Evolutionary conservation across 495 filamentous ascomycete species (phyloP), one percentile per base, ranked within the genome.

Genomic region (Aspergillus wentii): DNA sequence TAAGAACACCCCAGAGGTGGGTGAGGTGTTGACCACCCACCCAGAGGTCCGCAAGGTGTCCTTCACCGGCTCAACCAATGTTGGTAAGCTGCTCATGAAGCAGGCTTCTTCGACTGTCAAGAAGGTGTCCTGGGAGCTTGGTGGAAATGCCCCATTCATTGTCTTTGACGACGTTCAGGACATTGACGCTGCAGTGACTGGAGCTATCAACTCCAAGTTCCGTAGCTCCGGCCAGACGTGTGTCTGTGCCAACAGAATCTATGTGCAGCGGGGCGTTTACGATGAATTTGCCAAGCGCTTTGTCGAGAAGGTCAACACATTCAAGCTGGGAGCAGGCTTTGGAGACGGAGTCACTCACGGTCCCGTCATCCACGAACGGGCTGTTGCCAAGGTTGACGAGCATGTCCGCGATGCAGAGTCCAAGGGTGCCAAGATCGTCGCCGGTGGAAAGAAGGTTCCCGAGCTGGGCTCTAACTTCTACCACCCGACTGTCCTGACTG

Each of bases 101-200:
- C 89, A 94, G 65, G 78, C 79, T 15, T 73, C 86, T 0, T 71
- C 73, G 6, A 94, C 86, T 0, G 66, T 95, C 38, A 95, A 95
- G 71, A 87, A 92, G 54, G 69, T 92, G 14, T 85, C 79, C 4
- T 81, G 94, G 52, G 90, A 95, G 54, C 75, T 95, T 0, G 89
- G 89, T 32, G 89, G 89, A 15, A 95, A 95, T 57, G 84, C 87
- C 0, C 88, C 89, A 2, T 94, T 95, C 65, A 94, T 95, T 37
- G 86, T 95, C 13, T 95, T 95, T 48, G 85, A 94, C 38, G 88
- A 95, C 51, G 64, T 64, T 11, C 85, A 88, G 21, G 84, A 95
- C 52, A 61, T 95, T 25, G 85, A 88, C 40, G 61, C 66, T 0
- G 88, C 88, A 4, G 83, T 94, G 5, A 68, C 75, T 1, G 89